Base-by-base conservation (phyloP, 2,329 filamentous ascomycete species). In the Bipolaris zeicola region DNA sequence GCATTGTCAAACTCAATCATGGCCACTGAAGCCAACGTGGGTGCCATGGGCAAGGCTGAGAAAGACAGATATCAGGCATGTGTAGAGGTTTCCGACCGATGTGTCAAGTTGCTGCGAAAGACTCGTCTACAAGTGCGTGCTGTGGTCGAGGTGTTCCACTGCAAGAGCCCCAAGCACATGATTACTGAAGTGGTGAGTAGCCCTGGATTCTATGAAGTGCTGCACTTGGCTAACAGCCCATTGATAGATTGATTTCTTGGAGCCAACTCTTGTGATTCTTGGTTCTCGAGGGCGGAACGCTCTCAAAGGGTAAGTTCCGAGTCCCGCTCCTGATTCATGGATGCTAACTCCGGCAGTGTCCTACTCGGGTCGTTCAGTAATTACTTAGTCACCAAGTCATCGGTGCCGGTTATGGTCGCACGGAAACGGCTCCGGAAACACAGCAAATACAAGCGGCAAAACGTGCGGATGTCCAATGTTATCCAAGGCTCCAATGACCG, bases 351-450 rank as follows among this genome's bases (percentile, higher is more conserved):
- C 59, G 55, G 48, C 66, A 96, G 93, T 72, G 94, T 97, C 20
- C 88, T 99, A 58, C 84, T 99, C 28, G 95, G 95, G 24, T 97
- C 93, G 0, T 98, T 99, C 77, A 96, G 91, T 58, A 98, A 98
- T 74, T 99, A 99, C 71, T 83, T 99, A 6, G 93, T 99, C 31
- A 96, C 92, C 36, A 98, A 98, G 79, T 96, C 92, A 62, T 96
- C 91, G 2, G 92, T 96, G 14, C 95, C 95, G 0, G 95, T 99
- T 58, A 99, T 99, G 95, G 95, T 98, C 34, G 95, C 95, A 6
- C 84, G 95, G 57, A 97, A 96, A 81, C 89, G 91, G 55, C 82
- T 97, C 41, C 84, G 90, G 46, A 96, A 96, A 76, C 90, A 96
- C 78, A 88, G 86, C 74, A 93, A 94, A 74, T 90, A 89, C 74